Evolutionary conservation across 2,329 filamentous ascomycete species (phyloP), one percentile per base, ranked within the genome.

Genomic region (Sporothrix humicola): DNA sequence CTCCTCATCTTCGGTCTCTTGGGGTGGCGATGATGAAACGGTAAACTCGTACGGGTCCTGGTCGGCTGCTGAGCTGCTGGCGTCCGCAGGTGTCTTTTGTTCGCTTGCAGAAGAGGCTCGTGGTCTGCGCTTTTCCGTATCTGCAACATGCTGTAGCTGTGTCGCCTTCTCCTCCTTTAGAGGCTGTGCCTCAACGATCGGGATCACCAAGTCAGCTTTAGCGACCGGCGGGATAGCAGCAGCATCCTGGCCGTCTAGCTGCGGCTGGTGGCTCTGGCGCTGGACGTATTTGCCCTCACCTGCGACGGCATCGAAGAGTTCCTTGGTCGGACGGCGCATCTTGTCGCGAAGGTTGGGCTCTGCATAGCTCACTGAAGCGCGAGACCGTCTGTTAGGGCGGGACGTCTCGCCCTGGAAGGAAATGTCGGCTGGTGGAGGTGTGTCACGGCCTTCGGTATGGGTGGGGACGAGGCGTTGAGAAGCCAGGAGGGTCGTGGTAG

Each of bases 261-360:
- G 71, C 7, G 52, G 52, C 10, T 71, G 72, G 10, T 50, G 56
- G 8, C 46, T 73, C 5, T 77, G 75, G 50, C 78, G 78, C 37
- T 76, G 85, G 73, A 81, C 78, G 74, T 86, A 84, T 78, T 87
- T 90, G 46, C 86, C 87, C 77, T 91, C 88, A n/a, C 88, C 89
- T 12, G 87, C 82, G 15, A 95, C 92, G 1, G 92, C 93, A 80
- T 94, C 92, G 50, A 91, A 88, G 10, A 95, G 82, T 76, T 93
- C 89, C 79, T 93, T 93, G 1, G 91, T 92, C 26, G 93, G 92
- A 74, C 93, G 88, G 74, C 93, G 88, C 93, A 96, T 95, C 83
- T 96, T 96, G 79, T 91, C 92, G 75, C 92, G 87, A 58, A 96
- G 84, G 78, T 92, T 95, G 1, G 93, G 93, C 80, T 95, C 92